Evolutionary conservation across 345 rosid genomes (phyloP).

Genomic region (Lepidium aucheri): DNA sequence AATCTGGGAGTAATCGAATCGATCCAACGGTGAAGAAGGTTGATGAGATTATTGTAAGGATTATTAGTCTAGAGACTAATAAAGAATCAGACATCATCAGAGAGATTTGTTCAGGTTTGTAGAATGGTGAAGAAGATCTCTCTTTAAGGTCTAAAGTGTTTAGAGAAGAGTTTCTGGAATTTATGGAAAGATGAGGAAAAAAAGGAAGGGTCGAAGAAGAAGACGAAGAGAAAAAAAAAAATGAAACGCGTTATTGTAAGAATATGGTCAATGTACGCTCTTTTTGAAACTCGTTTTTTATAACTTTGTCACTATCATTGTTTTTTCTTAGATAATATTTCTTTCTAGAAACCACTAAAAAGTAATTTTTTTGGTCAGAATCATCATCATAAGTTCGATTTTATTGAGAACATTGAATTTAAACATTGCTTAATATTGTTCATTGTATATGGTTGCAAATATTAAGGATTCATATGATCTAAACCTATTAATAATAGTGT

Average conservation of each 20-base stretch:
- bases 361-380: too few relatives aligned
- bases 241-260: constrained; percentile 26
- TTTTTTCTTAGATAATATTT: neutral
- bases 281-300: constrained; percentile 12
- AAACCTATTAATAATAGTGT: too few relatives aligned
- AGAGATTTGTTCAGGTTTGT: neutral
- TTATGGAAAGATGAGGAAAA: neutral
- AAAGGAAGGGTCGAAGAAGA: constrained; percentile 14
- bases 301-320: constrained; percentile 5
- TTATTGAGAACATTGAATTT: neutral
- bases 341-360: neutral
- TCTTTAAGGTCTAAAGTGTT: neutral
- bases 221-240: constrained; percentile 17
- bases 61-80: constrained; percentile 8
- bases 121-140: neutral
- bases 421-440: neutral
- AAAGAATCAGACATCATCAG: constrained; percentile 15
- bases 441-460: constrained; percentile 1
- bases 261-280: constrained; percentile 17
- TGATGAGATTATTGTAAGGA: constrained; percentile 12
- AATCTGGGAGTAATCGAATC: constrained; percentile 28
- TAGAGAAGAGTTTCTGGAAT: neutral
- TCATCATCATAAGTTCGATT: neutral
- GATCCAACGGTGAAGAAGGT: constrained; percentile 22
- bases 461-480: neutral